A percentile compares a stretch with the other conserved stretches of the same genome.
These are phyloP conservation scores for Chalaropsis ovoidea DNA, from an alignment of 2,329 filamentous ascomycete species.

Conservation along the genomic window DNA sequence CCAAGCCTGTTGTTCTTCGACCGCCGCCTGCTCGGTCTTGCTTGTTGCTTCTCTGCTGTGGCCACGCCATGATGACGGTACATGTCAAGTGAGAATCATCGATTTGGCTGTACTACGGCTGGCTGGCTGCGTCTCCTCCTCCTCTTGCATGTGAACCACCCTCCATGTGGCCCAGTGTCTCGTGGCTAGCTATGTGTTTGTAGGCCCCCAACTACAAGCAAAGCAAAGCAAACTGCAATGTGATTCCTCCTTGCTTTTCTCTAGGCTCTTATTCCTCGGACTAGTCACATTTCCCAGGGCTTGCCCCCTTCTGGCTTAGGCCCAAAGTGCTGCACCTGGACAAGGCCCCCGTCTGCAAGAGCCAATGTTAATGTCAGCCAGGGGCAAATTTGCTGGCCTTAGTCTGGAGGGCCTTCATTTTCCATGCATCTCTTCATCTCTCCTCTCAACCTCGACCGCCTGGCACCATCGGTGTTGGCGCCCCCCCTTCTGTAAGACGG, in stretches of 20 bases:
- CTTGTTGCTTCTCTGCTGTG: too few relatives aligned
- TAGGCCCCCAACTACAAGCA: neutral
- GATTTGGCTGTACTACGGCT: too few relatives aligned
- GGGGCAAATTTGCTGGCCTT: neutral
- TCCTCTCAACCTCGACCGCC: neutral
- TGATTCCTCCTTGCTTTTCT: neutral
- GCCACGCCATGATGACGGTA: too few relatives aligned
- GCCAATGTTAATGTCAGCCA: constrained; percentile 9
- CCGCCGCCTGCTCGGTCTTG: neutral
- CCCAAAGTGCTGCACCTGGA: neutral
- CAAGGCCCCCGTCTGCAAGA: neutral
- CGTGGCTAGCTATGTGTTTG: neutral
- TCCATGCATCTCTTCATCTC: constrained; percentile 2
- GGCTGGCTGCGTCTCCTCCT: too few relatives aligned
- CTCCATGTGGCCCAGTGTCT: too few relatives aligned
- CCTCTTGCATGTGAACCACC: too few relatives aligned
- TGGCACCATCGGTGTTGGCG: neutral
- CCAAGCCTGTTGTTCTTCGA: neutral
- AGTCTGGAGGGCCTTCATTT: constrained; percentile 1
- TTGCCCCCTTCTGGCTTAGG: constrained; percentile 1
- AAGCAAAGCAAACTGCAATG: neutral
- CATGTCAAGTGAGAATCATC: too few relatives aligned
- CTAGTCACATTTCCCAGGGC: constrained; percentile 1
- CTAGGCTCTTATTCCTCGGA: neutral
- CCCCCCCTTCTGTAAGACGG: neutral